Percentiles rank a stretch among this genome's conserved stretches.
Conservation (phyloP, 768 basidiomycete genomes). For the Kwoniella dendrophila region DNA sequence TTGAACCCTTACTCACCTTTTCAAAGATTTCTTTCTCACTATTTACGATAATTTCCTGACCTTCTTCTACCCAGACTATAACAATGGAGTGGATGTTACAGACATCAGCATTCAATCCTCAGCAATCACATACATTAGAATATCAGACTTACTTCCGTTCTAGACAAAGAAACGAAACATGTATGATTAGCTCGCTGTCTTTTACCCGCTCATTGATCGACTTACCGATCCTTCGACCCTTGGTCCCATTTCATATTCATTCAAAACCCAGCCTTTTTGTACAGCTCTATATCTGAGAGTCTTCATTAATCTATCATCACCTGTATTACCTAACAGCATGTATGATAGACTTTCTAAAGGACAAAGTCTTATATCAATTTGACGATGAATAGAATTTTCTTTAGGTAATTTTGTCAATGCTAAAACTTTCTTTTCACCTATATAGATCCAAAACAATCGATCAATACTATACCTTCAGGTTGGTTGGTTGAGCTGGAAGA, state of each 20-base stretch:
- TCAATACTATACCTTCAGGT: neutral
- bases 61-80: constrained; percentile 23
- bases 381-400: constrained; percentile 35
- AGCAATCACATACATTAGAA: neutral
- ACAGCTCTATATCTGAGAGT: constrained; percentile 39
- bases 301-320: constrained; percentile 52
- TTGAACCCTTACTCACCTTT: constrained; percentile 35
- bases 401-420: constrained; percentile 39
- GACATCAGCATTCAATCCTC: neutral
- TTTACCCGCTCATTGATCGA: neutral
- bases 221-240: constrained; percentile 23
- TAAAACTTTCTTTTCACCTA: constrained; percentile 48
- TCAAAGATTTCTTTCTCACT: constrained; percentile 52
- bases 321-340: constrained; percentile 53
- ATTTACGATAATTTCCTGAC: constrained; percentile 43
- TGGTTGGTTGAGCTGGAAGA: neutral
- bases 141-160: neutral
- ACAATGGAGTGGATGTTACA: neutral
- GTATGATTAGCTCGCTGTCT: neutral
- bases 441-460: neutral
- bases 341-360: constrained; percentile 41
- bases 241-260: constrained; percentile 54
- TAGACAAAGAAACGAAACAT: neutral
- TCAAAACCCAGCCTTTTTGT: constrained; percentile 42
- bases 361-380: constrained; percentile 52